phyloP scores from a whole-genome alignment of 2,329 filamentous ascomycete genomes.

The Didymella pomorum region DNA sequence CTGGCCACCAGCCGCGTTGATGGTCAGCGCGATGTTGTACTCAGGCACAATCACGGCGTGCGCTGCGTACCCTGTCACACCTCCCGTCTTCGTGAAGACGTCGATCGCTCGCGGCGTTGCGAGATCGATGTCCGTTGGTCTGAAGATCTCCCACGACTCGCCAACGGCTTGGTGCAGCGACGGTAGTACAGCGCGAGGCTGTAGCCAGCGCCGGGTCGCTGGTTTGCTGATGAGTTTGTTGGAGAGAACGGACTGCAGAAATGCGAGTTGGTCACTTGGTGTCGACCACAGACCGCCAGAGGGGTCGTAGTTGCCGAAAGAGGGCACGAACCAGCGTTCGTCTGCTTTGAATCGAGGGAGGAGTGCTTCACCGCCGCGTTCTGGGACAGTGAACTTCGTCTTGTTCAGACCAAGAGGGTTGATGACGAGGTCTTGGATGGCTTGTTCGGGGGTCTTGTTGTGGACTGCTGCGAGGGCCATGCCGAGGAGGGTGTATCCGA shows the following conservation, averaged over 20 bases:
- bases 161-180: conserved; percentile 36
- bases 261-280: conserved; percentile 30
- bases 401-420: conserved; percentile 28
- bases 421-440: conserved; percentile 35
- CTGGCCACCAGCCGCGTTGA: conserved; percentile 31
- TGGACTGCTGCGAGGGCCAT: conserved; percentile 32
- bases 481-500: conserved; percentile 36
- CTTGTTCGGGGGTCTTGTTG: conserved; percentile 28
- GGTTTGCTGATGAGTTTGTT: conserved; percentile 26
- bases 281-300: conserved; percentile 41
- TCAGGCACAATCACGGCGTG: conserved; percentile 35
- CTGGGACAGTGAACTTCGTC: conserved; percentile 27
- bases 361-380: conserved; percentile 23
- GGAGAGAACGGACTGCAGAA: conserved; percentile 30
- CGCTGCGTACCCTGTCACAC: conserved; percentile 33
- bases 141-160: conserved; percentile 41
- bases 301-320: conserved; percentile 39
- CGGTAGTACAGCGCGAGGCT: conserved; percentile 30
- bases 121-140: conserved; percentile 28
- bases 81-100: conserved; percentile 37
- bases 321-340: conserved; percentile 29
- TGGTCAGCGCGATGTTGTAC: conserved; percentile 34
- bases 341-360: conserved; percentile 27
- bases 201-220: conserved; percentile 33
- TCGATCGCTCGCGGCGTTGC: conserved; percentile 32